Percentiles rank a stretch among this genome's conserved stretches.
Conservation (phyloP, 2,329 filamentous ascomycete genomes). For the Pseudocercospora fijiensis region DNA sequence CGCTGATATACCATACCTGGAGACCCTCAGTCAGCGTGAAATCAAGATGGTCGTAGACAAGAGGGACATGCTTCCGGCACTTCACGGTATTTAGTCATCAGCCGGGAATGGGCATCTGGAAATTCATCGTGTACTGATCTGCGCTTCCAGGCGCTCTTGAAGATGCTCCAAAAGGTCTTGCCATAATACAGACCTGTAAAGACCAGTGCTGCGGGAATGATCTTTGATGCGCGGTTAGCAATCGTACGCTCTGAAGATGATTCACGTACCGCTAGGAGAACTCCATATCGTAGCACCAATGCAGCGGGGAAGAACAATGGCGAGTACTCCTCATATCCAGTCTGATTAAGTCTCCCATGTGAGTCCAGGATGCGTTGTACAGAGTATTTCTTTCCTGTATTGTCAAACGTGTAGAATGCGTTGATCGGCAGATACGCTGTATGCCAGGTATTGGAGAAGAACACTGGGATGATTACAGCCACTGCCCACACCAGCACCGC, state of each 20-base stretch:
- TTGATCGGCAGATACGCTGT: slow-evolving; percentile 83
- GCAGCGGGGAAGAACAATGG: slow-evolving; percentile 52
- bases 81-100: background rate
- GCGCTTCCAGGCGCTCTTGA: background rate
- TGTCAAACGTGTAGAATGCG: slow-evolving; percentile 79
- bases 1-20: background rate
- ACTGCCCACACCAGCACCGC: background rate
- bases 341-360: slow-evolving; percentile 70
- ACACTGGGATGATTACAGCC: background rate
- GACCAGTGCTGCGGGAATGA: background rate
- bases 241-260: background rate
- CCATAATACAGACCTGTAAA: background rate
- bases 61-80: background rate
- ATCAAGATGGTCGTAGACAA: background rate
- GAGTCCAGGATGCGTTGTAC: slow-evolving; percentile 74
- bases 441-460: slow-evolving; percentile 11
- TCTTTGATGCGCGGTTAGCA: too few species aligned
- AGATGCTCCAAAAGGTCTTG: background rate
- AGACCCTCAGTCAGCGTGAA: background rate
- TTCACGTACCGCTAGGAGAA: background rate
- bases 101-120: background rate
- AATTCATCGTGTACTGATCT: background rate
- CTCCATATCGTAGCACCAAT: slow-evolving; percentile 1
- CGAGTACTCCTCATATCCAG: slow-evolving; percentile 74
- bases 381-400: slow-evolving; percentile 76